Evolutionary conservation across 2,329 filamentous ascomycete genomes (phyloP), one percentile per base, ranked within the genome.

Genomic region (Fusarium cicatricum): DNA sequence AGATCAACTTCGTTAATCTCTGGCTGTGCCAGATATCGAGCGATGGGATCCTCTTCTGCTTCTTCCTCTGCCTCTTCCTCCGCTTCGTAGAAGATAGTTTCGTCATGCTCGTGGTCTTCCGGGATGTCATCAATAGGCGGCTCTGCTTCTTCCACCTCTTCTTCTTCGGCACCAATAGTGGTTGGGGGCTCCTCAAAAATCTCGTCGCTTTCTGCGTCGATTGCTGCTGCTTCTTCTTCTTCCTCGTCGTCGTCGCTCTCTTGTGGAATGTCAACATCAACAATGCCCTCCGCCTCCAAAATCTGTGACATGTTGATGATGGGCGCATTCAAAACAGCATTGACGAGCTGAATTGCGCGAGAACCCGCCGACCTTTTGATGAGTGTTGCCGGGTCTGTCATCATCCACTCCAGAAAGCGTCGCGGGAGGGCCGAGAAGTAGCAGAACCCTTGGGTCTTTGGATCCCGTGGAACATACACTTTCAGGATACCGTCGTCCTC

Each of bases 381-480:
- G 1, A 58, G 36, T 1, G 64, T 66, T 2, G 23, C 15, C 1
- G 61, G 59, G 15, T 73, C 61, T 12, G 57, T 69, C 73, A 77
- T 75, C 36, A 78, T 65, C 73, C 74, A 77, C 10, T 67, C 51
- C 0, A 71, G 59, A 2, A 78, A 60, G 1, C 52, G 65, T 6
- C 59, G 46, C 0, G 73, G 66, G 2, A 78, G 70, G 1, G 43
- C 26, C 0, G 59, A 62, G 11, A 52, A 59, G 55, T 73, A 76
- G 44, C 65, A 70, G 6, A 69, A 58, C 5, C 69, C 59, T 40
- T 73, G 75, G 0, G 54, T 39, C 10, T 65, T 55, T 11, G 58
- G 61, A 10, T 70, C 44, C 4, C 55, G 58, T 0, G 76, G 75
- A 1, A 78, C 50, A n/a, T 72, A 77, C 0, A 77, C 44, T 4